Evolutionary conservation across 768 basidiomycete species (phyloP).

Genomic region (Pleurotus pulmonarius): DNA sequence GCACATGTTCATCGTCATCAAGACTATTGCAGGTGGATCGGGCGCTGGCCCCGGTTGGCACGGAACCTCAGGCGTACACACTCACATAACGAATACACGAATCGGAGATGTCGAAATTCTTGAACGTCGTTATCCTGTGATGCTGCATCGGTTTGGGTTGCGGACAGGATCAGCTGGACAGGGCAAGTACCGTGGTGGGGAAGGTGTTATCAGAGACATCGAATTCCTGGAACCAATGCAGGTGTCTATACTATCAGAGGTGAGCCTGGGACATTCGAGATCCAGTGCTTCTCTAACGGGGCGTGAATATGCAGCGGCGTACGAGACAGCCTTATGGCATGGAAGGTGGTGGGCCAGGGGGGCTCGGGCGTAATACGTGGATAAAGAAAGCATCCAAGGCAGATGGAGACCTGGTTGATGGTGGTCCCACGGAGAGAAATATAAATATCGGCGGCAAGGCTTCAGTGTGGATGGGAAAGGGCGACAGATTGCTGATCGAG

Average conservation of each 20-base stretch:
- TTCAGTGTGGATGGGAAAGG: constrained; percentile 84
- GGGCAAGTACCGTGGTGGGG: constrained; percentile 76
- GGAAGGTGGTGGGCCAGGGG: constrained; percentile 72
- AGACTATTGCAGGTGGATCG: constrained; percentile 94
- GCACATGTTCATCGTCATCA: constrained; percentile 8
- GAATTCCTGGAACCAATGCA: constrained; percentile 81
- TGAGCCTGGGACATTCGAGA: constrained; percentile 21
- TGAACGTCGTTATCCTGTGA: constrained; percentile 90
- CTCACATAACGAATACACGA: constrained; percentile 89
- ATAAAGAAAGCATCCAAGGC: constrained; percentile 61
- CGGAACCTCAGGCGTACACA: constrained; percentile 91
- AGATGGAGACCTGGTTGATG: constrained; percentile 62
- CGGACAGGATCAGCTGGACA: constrained; percentile 65
- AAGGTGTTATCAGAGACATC: constrained; percentile 80
- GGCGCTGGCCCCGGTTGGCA: constrained; percentile 90
- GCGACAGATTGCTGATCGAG: constrained; percentile 76
- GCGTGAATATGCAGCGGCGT: constrained; percentile 50
- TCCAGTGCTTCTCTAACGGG: too few relatives aligned
- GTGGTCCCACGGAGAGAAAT: constrained; percentile 35
- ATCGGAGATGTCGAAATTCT: constrained; percentile 94
- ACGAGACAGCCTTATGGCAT: constrained; percentile 85
- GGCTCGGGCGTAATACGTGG: constrained; percentile 84
- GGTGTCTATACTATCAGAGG: constrained; percentile 88
- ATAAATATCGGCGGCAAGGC: constrained; percentile 92
- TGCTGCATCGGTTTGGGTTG: constrained; percentile 80